These are phyloP conservation scores for Jacaranda mimosifolia DNA, from an alignment of 257 asterid species.

Conservation along the genomic window DNA sequence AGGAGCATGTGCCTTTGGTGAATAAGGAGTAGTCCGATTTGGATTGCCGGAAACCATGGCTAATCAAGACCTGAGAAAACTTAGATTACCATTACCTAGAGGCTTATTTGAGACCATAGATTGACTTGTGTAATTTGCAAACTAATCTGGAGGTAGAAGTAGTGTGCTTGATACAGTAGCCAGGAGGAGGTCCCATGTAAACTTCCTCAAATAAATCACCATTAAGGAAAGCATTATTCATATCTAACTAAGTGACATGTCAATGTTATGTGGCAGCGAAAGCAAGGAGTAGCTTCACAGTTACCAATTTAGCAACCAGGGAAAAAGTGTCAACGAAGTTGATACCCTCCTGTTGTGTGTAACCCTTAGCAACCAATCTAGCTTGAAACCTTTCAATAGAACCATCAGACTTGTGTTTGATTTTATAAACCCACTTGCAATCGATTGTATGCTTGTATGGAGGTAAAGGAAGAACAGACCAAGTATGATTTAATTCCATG, in stretches of 20 bases:
- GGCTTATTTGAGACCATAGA: neutral
- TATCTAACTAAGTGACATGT: too few relatives aligned
- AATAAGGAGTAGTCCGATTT: neutral
- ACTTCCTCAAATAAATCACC: too few relatives aligned
- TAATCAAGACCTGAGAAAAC: neutral
- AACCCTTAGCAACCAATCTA: neutral
- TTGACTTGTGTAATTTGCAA: neutral
- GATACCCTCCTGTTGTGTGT: neutral
- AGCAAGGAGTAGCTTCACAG: neutral
- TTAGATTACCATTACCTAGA: neutral
- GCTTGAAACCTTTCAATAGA: neutral
- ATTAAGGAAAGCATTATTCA: too few relatives aligned
- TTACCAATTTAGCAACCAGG: neutral
- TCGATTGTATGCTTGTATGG: neutral
- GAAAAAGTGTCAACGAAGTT: neutral
- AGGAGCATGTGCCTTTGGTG: neutral
- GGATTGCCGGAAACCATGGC: neutral
- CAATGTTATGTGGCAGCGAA: too few relatives aligned
- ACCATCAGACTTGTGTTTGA: neutral
- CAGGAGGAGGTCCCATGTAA: neutral
- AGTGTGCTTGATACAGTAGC: neutral
- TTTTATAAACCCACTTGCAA: neutral
- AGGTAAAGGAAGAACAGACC: neutral
- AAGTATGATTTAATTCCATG: neutral
- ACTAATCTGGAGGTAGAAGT: neutral